A percentile compares a stretch with the other conserved stretches of the same genome.
These are phyloP conservation scores for Rhododendron henanense DNA, from an alignment of 148 eudicot genomes.

Conservation along the genomic window DNA sequence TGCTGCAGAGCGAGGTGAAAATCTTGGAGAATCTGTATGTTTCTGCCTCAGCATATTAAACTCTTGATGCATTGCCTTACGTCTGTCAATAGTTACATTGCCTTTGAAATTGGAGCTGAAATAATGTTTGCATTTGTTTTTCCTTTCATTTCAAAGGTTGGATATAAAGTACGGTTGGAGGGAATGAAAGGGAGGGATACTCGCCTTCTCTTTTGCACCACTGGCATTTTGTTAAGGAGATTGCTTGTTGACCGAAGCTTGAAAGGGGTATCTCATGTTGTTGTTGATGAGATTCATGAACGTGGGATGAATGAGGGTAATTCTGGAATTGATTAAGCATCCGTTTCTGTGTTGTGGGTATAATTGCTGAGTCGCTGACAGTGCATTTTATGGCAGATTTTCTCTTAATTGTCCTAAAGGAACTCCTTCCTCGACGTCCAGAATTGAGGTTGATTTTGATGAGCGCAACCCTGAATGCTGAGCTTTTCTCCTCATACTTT, in stretches of 20 bases:
- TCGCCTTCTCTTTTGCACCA: conserved; percentile 92
- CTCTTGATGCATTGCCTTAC: neutral
- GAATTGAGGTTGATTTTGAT: conserved; percentile 86
- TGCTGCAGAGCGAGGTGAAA: conserved; percentile 96
- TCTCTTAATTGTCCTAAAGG: conserved; percentile 94
- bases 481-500: conserved; percentile 88
- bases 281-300: conserved; percentile 97
- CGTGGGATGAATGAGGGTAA: conserved; percentile 99
- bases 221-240: conserved; percentile 86
- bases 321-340: conserved; percentile 1
- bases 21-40: conserved; percentile 87
- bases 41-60: conserved; percentile 10
- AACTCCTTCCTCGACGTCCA: conserved; percentile 88
- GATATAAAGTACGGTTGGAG: conserved; percentile 95
- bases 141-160: conserved; percentile 46
- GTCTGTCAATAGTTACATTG: conserved; percentile 4
- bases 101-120: neutral
- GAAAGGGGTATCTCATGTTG: conserved; percentile 84
- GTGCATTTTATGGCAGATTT: conserved; percentile 63
- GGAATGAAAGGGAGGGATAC: conserved; percentile 97
- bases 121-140: neutral
- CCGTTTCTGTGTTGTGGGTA: neutral
- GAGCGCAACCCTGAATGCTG: conserved; percentile 98
- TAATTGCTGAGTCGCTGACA: conserved; percentile 10
- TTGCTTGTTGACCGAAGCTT: conserved; percentile 80